Evolutionary conservation across 1,284 basidiomycete species (phyloP).

Genomic region (Wolfiporia cocos): DNA sequence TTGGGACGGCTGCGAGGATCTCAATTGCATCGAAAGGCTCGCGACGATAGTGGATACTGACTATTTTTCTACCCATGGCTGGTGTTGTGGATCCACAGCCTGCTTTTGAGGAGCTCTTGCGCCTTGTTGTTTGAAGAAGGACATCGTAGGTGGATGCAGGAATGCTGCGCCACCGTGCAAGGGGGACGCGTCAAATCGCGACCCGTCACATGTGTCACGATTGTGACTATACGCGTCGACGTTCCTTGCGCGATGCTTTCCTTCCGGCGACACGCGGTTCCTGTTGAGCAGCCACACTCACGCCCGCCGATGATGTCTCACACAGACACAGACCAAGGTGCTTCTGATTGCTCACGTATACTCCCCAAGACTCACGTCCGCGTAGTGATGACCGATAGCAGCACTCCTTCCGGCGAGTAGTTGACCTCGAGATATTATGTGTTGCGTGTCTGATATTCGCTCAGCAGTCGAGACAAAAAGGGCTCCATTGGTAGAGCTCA

Average conservation of each 20-base stretch:
- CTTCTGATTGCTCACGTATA: too few species aligned
- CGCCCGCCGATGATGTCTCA: too few species aligned
- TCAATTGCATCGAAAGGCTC: constrained; percentile 4
- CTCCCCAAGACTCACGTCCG: too few species aligned
- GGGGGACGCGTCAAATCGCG: background rate
- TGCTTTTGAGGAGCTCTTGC: constrained; percentile 36
- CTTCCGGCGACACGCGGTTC: background rate
- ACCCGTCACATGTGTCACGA: background rate
- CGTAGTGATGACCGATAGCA: background rate
- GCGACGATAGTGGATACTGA: constrained; percentile 22
- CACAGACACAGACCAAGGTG: too few species aligned
- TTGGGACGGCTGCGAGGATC: constrained; percentile 74
- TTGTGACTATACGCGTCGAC: constrained; percentile 4
- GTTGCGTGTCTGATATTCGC: background rate
- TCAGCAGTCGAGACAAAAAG: constrained; percentile 30
- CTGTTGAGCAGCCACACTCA: too few species aligned
- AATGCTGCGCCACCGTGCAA: background rate
- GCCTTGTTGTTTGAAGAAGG: constrained; percentile 51
- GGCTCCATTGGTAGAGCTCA: constrained; percentile 50
- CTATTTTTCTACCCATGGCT: constrained; percentile 99
- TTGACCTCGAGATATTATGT: constrained; percentile 1
- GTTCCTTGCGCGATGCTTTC: background rate
- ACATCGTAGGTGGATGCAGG: constrained; percentile 16
- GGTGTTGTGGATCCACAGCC: constrained; percentile 53
- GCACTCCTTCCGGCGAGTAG: background rate